Base-by-base conservation (phyloP, 2,329 filamentous ascomycete genomes). In the Nannizzia gypsea region DNA sequence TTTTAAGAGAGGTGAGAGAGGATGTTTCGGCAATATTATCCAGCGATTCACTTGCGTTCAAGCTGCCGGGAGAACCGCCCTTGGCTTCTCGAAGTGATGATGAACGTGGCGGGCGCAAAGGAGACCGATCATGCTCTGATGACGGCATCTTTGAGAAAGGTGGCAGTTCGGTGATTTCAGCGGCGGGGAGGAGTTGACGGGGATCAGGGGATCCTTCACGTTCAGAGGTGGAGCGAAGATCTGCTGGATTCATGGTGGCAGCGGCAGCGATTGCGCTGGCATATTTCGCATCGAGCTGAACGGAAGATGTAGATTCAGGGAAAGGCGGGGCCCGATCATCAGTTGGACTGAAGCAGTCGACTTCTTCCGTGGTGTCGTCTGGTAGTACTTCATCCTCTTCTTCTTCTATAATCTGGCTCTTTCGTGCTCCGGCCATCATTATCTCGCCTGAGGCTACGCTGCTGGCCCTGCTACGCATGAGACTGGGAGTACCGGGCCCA, bases 401-500 rank as follows among this genome's bases (percentile, higher is more conserved):
- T 64, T 76, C 75, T 61, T 75, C 73, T 26, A 77, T 77, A 36
- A 74, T 75, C 59, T 75, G 71, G 59, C 73, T 75, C 62, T 73
- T 74, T 55, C 71, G 66, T 50, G 72, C 65, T 3, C 64, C 64
- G 13, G 72, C 67, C 20, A 69, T 70, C 46, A 64, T 64, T 50
- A 63, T 38, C 38, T 60, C 36, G 15, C 60, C 64, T 34, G 65
- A 63, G 20, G 64, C 64, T 24, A 66, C 64, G 13, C 59, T 38
- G 22, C 67, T 71, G n/a, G 69, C 66, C 59, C 68, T 65, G 9
- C 67, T 61, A 55, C 64, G 62, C 6, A 71, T 65, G 56, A 71
- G 59, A 60, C 67, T 70, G 1, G 75, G 71, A 31, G 68, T 71
- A 9, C 68, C 64, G 56, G 71, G 67, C 1, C 71, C 72, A 13